A percentile compares a stretch with the other conserved stretches of the same genome.
Conservation (phyloP, 352 stramenopile genomes). For the Globisporangium uncinulatum region DNA sequence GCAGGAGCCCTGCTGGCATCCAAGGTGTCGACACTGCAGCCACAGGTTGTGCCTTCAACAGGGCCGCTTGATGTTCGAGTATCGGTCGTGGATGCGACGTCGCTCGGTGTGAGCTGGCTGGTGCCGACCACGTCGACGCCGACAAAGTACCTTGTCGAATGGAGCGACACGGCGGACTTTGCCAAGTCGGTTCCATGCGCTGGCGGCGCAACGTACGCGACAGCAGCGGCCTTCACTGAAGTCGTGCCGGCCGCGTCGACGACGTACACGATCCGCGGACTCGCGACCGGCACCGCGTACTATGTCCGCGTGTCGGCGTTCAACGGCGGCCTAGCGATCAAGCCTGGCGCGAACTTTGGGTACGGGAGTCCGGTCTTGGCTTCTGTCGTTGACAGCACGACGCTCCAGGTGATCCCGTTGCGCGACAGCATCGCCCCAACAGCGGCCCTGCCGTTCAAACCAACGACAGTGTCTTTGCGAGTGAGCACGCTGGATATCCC, state of each 20-base stretch:
- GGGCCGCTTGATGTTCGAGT: constrained; percentile 43
- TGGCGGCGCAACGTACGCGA: constrained; percentile 35
- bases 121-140: constrained; percentile 21
- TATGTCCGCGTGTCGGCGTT: constrained; percentile 87
- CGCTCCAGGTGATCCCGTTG: constrained; percentile 6
- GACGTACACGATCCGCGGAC: constrained; percentile 75
- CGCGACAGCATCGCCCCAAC: constrained; percentile 34
- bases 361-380: constrained; percentile 65
- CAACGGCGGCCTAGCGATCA: constrained; percentile 55
- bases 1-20: constrained; percentile 13
- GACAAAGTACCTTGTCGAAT: constrained; percentile 69
- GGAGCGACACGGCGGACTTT: constrained; percentile 17
- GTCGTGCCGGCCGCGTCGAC: constrained; percentile 29
- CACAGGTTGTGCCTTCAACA: constrained; percentile 37
- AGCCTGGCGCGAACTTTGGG: constrained; percentile 22
- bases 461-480: constrained; percentile 60
- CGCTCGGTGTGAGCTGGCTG: constrained; percentile 64
- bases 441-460: constrained; percentile 60
- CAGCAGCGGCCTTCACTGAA: constrained; percentile 38
- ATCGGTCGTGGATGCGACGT: constrained; percentile 52
- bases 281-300: constrained; percentile 77
- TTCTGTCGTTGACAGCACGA: constrained; percentile 25
- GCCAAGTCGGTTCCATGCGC: constrained; percentile 17
- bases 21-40: constrained; percentile 25
- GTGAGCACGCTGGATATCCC: constrained; percentile 71